Conservation (phyloP, 192 early-diverging fungal species). For the Entophlyctis helioformis region DNA sequence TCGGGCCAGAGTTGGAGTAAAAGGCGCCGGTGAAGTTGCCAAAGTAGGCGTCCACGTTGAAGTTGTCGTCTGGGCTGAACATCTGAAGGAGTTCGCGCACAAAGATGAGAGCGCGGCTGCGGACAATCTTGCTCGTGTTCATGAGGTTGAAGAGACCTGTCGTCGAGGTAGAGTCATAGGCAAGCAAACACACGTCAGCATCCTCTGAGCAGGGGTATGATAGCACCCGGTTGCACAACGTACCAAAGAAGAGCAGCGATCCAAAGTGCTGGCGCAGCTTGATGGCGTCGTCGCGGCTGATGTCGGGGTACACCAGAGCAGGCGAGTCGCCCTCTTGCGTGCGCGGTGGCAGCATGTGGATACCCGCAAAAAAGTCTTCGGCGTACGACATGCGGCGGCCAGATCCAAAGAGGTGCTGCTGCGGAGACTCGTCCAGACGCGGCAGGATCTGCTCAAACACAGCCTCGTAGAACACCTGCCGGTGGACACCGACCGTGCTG, state of each 20-base stretch:
- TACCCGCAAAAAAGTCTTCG: conserved; percentile 13
- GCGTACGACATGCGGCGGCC: conserved; percentile 6
- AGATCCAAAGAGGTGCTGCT: conserved; percentile 9
- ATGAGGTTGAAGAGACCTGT: conserved; percentile 29
- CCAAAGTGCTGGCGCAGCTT: conserved; percentile 28
- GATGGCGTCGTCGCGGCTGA: conserved; percentile 11
- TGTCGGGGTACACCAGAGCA: conserved; percentile 20
- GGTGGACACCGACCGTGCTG: conserved; percentile 4
- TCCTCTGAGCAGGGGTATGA: background rate
- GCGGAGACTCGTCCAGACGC: conserved; percentile 6
- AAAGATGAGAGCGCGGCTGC: conserved; percentile 22
- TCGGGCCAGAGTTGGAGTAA: conserved; percentile 11
- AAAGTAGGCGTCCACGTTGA: conserved; percentile 16
- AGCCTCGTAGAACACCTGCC: conserved; percentile 1
- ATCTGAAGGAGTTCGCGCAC: conserved; percentile 25
- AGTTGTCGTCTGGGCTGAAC: conserved; percentile 18
- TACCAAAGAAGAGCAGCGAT: conserved; percentile 32
- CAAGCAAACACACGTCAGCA: background rate
- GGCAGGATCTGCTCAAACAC: conserved; percentile 25
- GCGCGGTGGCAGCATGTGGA: conserved; percentile 6
- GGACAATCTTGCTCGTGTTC: conserved; percentile 15
- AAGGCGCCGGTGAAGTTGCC: conserved; percentile 12
- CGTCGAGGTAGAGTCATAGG: background rate
- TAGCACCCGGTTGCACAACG: no score
- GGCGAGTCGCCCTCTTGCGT: background rate